Base-by-base conservation (phyloP, 2,329 filamentous ascomycete genomes). In the Leptosphaerulina australis region DNA sequence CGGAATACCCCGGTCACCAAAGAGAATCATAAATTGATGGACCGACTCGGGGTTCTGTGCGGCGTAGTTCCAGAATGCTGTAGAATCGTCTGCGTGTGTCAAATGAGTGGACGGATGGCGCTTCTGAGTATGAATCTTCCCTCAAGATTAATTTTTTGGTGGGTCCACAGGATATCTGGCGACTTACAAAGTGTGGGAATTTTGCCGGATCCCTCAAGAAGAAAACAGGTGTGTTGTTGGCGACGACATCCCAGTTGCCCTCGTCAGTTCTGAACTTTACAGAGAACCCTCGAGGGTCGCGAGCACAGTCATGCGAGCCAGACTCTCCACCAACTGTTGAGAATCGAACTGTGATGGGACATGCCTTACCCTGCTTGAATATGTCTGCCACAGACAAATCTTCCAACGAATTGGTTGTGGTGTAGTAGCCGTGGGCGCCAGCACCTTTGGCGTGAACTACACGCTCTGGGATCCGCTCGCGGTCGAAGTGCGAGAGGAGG, bases 301-400 rank as follows among this genome's bases (percentile, higher is more conserved):
- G 83, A 24, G 86, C 87, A 57, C 83, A 85, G 63, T 91, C 88
- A 49, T 87, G 80, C 3, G 85, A 88, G 5, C 87, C 87, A 50
- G 83, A 83, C 71, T 90, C 87, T 52, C 87, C 87, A 66, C 87
- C 87, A 4, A 91, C 88, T 1, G 88, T 91, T 0, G 87, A 90
- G 73, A 91, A 90, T 3, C 88, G 84, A 33, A 82, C 80, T 1
- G 86, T 80, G 55, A 86, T 72, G 12, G 86, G 83, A 37, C 86
- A 89, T 70, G 83, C 83, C 76, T 90, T 90, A 60, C 87, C 88
- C 44, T 83, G 77, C 48, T 81, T 76, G 63, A 79, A 79, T 36
- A 80, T 67, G 48, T 79, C 76, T 29, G 76, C 76, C 41, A 74
- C 44, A 44, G 67, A 76, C 4, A 80, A 63, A 53, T 79, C 77